Base-by-base conservation (phyloP, 805 yeast species). In the Barnettozyma californica region DNA sequence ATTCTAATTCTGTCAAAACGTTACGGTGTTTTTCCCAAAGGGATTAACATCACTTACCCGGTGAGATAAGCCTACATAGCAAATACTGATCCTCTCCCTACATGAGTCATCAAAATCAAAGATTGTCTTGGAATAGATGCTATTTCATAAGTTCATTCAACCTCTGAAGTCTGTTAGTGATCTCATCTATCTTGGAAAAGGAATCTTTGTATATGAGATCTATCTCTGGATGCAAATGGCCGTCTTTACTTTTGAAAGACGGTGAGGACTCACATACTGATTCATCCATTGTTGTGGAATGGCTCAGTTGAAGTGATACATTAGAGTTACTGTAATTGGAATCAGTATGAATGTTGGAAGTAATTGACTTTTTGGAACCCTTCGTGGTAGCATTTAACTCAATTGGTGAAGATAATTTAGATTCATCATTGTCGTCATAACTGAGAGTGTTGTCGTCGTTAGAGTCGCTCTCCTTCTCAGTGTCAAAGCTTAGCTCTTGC, bases 161-260 rank as follows among this genome's bases (percentile, higher is more conserved):
- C 21, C 41, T 25, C 34, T 46, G 64, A 58, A 45, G 60, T 54
- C 46, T 63, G 56, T 49, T 55, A 41, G 67, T 48, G 8, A 73
- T 51, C 19, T 58, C 64, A 46, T 71, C 71, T 52, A 76, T 66
- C 53, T 75, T 76, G 21, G 72, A 71, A 44, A 83, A 68, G 8
- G 84, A 69, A 2, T 87, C 86, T 55, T 75, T 68, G 63, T 81
- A 83, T 61, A 81, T 68, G 20, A 73, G 74, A 42, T 73, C 75
- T 8, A 82, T 77, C 5, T 68, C 63, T 4, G 79, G 77, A 54
- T 75, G 79, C 26, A 69, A 54, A 13, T 27, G 29, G 4, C 26
- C 31, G 38, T 41, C 19, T 31, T 14, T 35, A 16, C 26, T 23
- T 25, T 31, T 18, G 20, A 16, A 9, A n/a, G 36, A 25, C 19